phyloP scores from a whole-genome alignment of 2,329 filamentous ascomycete species.

The Calonectria crousiana region DNA sequence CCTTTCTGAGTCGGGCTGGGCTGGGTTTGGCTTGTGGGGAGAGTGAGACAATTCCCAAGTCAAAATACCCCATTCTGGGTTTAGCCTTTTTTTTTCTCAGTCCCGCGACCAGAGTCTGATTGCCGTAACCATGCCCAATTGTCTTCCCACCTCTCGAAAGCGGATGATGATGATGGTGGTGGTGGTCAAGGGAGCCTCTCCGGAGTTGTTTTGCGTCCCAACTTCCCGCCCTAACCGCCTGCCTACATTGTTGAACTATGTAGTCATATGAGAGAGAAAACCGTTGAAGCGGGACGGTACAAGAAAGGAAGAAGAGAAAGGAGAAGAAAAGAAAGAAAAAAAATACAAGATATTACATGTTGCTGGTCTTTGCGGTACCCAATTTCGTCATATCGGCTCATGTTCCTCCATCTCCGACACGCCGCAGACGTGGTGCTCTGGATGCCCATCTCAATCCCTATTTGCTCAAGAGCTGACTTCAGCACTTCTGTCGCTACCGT shows the following conservation, averaged over 20 bases:
- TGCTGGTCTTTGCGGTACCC: neutral
- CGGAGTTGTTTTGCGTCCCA: neutral
- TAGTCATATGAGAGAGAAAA: neutral
- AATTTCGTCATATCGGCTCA: neutral
- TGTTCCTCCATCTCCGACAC: neutral
- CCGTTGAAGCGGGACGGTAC: conserved; percentile 8
- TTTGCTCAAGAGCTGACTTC: neutral
- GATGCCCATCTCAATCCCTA: conserved; percentile 14
- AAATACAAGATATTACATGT: neutral
- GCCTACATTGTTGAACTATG: conserved; percentile 15
- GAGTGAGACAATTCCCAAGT: neutral
- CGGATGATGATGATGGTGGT: neutral
- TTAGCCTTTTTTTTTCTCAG: neutral
- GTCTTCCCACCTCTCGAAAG: neutral
- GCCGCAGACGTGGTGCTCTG: neutral
- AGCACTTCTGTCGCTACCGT: conserved; percentile 26
- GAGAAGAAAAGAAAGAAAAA: neutral
- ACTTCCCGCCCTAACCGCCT: neutral
- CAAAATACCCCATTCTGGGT: neutral
- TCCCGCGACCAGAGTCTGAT: neutral
- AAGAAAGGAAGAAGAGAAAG: neutral
- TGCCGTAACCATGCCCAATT: neutral
- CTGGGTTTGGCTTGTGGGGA: neutral
- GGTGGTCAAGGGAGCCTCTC: neutral
- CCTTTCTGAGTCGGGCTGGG: neutral